Evolutionary conservation across 2,329 filamentous ascomycete genomes (phyloP), one percentile per base, ranked within the genome.

Genomic region (Metarhizium anisopliae): DNA sequence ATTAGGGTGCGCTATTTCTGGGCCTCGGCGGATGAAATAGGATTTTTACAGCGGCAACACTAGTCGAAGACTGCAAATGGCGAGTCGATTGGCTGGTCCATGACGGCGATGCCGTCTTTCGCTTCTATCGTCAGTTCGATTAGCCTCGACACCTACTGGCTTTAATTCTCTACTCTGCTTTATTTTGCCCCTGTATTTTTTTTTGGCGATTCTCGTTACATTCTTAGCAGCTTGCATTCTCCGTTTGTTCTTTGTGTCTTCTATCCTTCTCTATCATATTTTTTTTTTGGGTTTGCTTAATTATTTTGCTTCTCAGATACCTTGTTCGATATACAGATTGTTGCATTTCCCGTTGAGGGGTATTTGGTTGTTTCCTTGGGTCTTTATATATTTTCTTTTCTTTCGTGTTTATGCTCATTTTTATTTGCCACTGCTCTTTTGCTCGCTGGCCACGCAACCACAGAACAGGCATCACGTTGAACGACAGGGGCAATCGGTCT

Each of bases 251-350:
- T 60, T 6, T 58, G 58, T 59, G 58, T 62, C 57, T 63, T 60
- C 65, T 51, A 32, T 62, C 58, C 60, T 56, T 62, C 47, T 59
- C 18, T 57, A 25, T 25, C 25, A 4, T 3, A 3, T 25, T 58
- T 55, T 62, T 60, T 56, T 61, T 63, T 59, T 62, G 61, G 49
- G 53, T 57, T 53, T 62, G 56, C 25, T 30, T 49, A 60, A 58
- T 60, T 64, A 55, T 59, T 59, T 62, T 54, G 63, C 66, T 64
- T 70, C 67, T 72, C 75, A 77, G 76, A 81, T 81, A 81, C 79
- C 78, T 81, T 81, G 78, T 81, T 80, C 77, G 74, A 81, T 78
- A 78, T 77, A 78, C 69, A 70, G 66, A 72, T 59, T 60, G 58
- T 36, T 54, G 50, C 52, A 47, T 52, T 43, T 55, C 42, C 25